Evolutionary conservation across 2,329 filamentous ascomycete species (phyloP), one percentile per base, ranked within the genome.

Genomic region (Fusarium secorum): DNA sequence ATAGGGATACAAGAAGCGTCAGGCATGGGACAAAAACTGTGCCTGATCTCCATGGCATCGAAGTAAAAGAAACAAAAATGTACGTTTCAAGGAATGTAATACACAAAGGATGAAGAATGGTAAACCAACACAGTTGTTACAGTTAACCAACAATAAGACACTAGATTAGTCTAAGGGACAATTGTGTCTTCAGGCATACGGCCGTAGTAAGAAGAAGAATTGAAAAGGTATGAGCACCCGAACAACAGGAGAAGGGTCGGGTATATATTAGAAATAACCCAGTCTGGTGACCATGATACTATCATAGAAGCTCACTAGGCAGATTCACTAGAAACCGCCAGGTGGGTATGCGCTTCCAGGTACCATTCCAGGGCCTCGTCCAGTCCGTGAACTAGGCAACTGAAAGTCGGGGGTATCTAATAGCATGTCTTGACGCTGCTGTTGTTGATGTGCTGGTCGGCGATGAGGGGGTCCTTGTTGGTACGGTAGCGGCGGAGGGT

Each of bases 371-470:
- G 79, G 78, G 17, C 77, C 78, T 51, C 74, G 77, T 28, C 75
- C 75, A 24, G 77, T 77, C 55, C 83, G 81, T 51, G 74, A 78
- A 26, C 81, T 81, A 3, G 90, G 91, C 32, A 98, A 79, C 71
- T 91, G 87, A 81, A 98, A 98, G 79, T 98, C 94, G 1, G 95
- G 94, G 76, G 97, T 97, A 75, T 90, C 90, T 64, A 97, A 84
- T 41, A 97, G 83, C 53, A 94, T 86, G 73, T 97, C 93, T 73
- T 91, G 89, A 66, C 88, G 87, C 17, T 55, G 52, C 7, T 88
- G 87, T 74, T 88, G 87, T 74, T 88, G 84, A 74, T 85, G 85
- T 32, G 83, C 81, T 28, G 84, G 84, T 58, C 82, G 77, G 41
- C 83, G 82, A 39, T 82, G 80, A 24, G 81, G 82, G 60, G 81